Evolutionary conservation across 257 asterid genomes (phyloP).

Genomic region (Sherardia arvensis): DNA sequence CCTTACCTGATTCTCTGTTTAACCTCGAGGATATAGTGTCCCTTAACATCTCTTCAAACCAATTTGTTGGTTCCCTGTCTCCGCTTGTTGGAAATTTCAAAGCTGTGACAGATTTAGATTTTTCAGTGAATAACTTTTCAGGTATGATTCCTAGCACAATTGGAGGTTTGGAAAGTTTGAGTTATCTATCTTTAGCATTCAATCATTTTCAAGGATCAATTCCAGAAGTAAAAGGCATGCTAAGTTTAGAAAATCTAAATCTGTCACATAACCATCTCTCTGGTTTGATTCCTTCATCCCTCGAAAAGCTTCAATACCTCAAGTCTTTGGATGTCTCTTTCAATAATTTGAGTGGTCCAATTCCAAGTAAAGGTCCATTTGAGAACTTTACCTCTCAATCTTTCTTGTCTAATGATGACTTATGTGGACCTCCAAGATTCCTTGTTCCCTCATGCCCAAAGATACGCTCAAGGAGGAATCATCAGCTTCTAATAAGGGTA

Average conservation of each 20-base stretch:
- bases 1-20: constrained; percentile 20
- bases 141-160: constrained; percentile 23
- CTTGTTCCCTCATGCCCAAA: constrained; percentile 1
- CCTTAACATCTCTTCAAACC: constrained; percentile 28
- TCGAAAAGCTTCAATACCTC: constrained; percentile 14
- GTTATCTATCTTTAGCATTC: constrained; percentile 20
- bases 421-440: constrained; percentile 16
- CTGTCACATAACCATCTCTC: constrained; percentile 26
- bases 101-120: constrained; percentile 7
- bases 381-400: constrained; percentile 17
- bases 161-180: constrained; percentile 13
- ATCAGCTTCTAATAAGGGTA: background rate
- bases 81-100: constrained; percentile 19
- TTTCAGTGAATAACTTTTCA: constrained; percentile 26
- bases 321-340: constrained; percentile 15
- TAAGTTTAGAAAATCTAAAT: constrained; percentile 21
- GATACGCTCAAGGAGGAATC: background rate
- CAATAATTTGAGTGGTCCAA: constrained; percentile 21
- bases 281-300: constrained; percentile 24
- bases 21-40: constrained; percentile 19
- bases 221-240: constrained; percentile 20
- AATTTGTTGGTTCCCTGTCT: constrained; percentile 19
- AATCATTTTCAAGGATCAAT: constrained; percentile 23
- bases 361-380: constrained; percentile 17
- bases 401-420: constrained; percentile 11